Base-by-base conservation (phyloP, 2,329 filamentous ascomycete species). In the Dothistroma pini region DNA sequence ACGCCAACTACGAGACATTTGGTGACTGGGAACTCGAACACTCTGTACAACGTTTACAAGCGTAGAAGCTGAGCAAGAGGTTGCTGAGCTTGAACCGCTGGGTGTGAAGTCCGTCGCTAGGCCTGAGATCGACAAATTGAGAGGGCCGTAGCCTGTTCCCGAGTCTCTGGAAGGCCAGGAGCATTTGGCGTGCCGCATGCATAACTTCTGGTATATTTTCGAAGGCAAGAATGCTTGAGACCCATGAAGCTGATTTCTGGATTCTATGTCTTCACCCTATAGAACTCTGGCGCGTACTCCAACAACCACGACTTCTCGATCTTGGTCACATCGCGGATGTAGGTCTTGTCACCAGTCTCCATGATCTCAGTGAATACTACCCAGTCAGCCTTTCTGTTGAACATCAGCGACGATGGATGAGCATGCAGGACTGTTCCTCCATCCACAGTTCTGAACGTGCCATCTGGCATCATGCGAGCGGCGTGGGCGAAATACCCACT, bases 371-470 rank as follows among this genome's bases (percentile, higher is more conserved):
- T 89, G 72, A 97, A 99, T 35, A 99, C 84, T 10, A 97, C 92
- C 92, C 93, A 97, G 66, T 97, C 92, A 11, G 91, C 91, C 79
- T 96, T 97, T 59, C 93, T 87, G 75, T 96, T 96, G 80, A 97
- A 97, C 86, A 97, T 91, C 68, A 97, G 78, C 44, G 90, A 96
- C 71, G 86, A 96, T 0, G 95, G 95, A 76, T 99, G 95, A 22
- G 92, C 91, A 78, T 96, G 85, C 57, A 97, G 80, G 4, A 86
- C 84, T 55, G 88, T 89, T 44, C 86, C 86, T 32, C 91, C 91
- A 63, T 88, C 87, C n/a, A 96, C 87, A 55, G 91, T 93, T 68
- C 85, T 86, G 74, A 96, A 97, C 4, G 86, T 93, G 14, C 95
- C 95, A 78, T 97, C 93, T 0, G 90, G 84, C 75, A 96, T 91